Evolutionary conservation across 805 yeast genomes (phyloP).

Genomic region (Kodamaea leandrae): DNA sequence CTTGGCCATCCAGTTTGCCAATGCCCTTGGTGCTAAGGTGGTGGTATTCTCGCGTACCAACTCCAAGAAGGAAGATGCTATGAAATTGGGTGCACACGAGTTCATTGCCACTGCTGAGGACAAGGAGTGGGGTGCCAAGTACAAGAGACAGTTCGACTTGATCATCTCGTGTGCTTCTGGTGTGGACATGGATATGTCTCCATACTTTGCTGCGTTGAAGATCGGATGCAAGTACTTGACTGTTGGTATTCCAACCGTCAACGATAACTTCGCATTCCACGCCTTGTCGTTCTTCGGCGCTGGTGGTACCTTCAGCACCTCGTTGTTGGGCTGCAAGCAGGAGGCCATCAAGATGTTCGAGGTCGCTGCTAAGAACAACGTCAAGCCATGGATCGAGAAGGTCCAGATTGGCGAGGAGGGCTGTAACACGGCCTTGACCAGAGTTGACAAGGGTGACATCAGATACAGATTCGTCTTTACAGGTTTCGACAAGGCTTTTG

Average conservation of each 20-base stretch:
- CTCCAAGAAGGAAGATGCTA: conserved; percentile 50
- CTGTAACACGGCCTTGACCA: conserved; percentile 30
- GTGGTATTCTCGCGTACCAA: conserved; percentile 53
- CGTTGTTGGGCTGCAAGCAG: conserved; percentile 32
- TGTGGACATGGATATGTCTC: conserved; percentile 16
- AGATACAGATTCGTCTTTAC: conserved; percentile 56
- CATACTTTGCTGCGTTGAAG: conserved; percentile 21
- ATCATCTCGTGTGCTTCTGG: conserved; percentile 50
- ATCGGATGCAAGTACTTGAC: conserved; percentile 23
- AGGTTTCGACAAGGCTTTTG: conserved; percentile 49
- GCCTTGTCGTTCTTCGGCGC: conserved; percentile 24
- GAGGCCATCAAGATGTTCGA: conserved; percentile 38
- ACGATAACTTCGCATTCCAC: conserved; percentile 19
- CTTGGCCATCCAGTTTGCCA: conserved; percentile 57
- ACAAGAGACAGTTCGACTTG: conserved; percentile 37
- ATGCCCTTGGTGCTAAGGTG: conserved; percentile 63
- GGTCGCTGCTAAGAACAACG: conserved; percentile 34
- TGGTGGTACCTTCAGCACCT: conserved; percentile 27
- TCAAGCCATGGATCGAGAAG: conserved; percentile 35
- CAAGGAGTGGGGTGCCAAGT: conserved; percentile 29
- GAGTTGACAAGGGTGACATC: conserved; percentile 32
- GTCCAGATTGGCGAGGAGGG: conserved; percentile 34
- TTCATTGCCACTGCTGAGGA: conserved; percentile 48
- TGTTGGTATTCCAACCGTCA: conserved; percentile 28
- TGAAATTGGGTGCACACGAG: conserved; percentile 53